phyloP scores from a whole-genome alignment of 805 yeast species.

The Candida glaebosa region DNA sequence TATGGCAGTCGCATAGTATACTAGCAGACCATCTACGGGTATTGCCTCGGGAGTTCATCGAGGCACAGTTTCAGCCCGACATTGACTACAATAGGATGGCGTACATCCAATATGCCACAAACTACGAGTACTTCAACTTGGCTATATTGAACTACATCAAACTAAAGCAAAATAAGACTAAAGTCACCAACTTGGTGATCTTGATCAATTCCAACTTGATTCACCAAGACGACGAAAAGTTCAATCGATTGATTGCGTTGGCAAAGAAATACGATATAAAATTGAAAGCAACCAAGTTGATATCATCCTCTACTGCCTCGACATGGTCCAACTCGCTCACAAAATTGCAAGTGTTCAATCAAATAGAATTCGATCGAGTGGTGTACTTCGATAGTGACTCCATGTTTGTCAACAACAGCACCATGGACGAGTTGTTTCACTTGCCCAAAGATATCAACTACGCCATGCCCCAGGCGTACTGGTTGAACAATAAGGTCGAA shows the following conservation, averaged over 20 bases:
- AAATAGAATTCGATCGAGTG: constrained; percentile 47
- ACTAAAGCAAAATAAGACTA: constrained; percentile 29
- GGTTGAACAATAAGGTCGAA: constrained; percentile 24
- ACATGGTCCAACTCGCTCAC: constrained; percentile 54
- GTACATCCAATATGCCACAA: constrained; percentile 61
- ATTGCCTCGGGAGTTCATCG: constrained; percentile 20
- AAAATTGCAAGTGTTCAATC: constrained; percentile 51
- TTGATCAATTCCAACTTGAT: constrained; percentile 27
- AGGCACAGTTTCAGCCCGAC: constrained; percentile 4
- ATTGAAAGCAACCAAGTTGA: constrained; percentile 19
- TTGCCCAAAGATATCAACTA: constrained; percentile 21
- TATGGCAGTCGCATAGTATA: constrained; percentile 15
- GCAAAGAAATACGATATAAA: constrained; percentile 21
- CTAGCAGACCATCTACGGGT: constrained; percentile 16
- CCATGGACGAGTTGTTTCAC: constrained; percentile 26
- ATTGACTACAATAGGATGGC: constrained; percentile 33
- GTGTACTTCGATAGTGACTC: constrained; percentile 62
- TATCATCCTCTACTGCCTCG: constrained; percentile 13
- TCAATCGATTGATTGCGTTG: constrained; percentile 10
- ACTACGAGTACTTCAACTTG: constrained; percentile 46
- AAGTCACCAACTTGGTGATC: constrained; percentile 47
- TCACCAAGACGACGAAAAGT: constrained; percentile 9
- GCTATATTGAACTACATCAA: constrained; percentile 44
- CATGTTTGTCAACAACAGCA: constrained; percentile 23
- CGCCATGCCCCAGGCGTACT: constrained; percentile 35